These are phyloP conservation scores for Endogone sp. DNA, from an alignment of 192 early-diverging fungal genomes.

Conservation along the genomic window DNA sequence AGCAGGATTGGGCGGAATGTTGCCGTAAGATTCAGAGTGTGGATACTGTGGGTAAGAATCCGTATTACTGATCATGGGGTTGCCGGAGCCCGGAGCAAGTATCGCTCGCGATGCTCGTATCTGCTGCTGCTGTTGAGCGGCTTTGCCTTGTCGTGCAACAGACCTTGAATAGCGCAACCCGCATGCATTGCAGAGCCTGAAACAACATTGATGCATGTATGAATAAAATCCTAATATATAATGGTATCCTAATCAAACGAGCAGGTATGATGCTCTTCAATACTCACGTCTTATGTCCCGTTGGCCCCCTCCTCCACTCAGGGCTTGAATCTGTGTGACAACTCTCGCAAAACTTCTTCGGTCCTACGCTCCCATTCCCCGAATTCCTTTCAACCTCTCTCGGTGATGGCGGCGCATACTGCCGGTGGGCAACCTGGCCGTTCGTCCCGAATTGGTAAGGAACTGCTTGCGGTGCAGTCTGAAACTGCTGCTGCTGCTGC, in stretches of 20 bases:
- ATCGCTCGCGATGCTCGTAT: neutral
- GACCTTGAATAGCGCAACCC: constrained; percentile 30
- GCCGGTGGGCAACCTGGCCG: neutral
- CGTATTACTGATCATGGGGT: neutral
- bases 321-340: constrained; percentile 26
- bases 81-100: neutral
- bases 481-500: neutral
- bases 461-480: neutral
- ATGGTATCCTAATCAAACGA: no score
- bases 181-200: constrained; percentile 32
- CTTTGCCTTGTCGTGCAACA: constrained; percentile 7
- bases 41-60: neutral
- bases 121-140: neutral
- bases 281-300: constrained; percentile 32
- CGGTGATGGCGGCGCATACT: constrained; percentile 1
- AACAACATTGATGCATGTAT: no score
- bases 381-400: neutral
- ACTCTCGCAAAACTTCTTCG: constrained; percentile 20
- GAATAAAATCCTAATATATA: no score
- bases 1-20: neutral
- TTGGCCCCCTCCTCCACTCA: constrained; percentile 32
- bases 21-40: neutral
- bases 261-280: neutral
- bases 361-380: neutral
- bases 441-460: neutral